Percentiles rank a stretch among this genome's conserved stretches.
Evolutionary conservation across 768 basidiomycete species (phyloP).

Genomic region (Pleurotus tuoliensis): DNA sequence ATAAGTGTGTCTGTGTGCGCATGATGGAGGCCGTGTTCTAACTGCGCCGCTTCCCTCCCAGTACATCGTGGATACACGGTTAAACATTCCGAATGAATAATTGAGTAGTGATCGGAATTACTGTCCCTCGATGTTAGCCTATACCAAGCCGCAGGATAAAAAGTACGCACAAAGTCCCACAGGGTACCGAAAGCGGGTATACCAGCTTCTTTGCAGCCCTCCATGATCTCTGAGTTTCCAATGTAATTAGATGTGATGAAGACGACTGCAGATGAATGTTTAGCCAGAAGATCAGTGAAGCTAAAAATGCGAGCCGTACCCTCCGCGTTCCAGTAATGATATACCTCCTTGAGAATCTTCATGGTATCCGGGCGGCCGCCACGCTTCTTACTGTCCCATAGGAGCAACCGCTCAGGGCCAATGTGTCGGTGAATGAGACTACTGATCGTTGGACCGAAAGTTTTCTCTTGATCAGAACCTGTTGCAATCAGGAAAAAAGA

Average conservation of each 20-base stretch:
- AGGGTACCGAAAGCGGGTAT: conserved; percentile 68
- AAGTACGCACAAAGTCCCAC: conserved; percentile 57
- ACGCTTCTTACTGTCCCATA: conserved; percentile 76
- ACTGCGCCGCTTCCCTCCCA: not conserved
- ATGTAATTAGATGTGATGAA: conserved; percentile 84
- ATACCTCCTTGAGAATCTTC: conserved; percentile 69
- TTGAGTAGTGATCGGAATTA: not conserved
- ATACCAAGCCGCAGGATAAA: conserved; percentile 9
- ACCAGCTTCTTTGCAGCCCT: conserved; percentile 67
- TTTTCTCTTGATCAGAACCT: conserved; percentile 82
- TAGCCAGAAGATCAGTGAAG: conserved; percentile 6
- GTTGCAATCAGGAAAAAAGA: conserved; percentile 9
- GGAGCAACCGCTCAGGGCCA: conserved; percentile 65
- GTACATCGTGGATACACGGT: not conserved
- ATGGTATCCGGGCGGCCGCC: conserved; percentile 73
- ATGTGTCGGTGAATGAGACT: conserved; percentile 69
- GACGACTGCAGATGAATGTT: conserved; percentile 42
- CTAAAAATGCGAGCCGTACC: conserved; percentile 27
- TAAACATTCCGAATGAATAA: not conserved
- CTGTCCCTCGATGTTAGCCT: conserved; percentile 18
- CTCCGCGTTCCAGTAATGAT: conserved; percentile 69
- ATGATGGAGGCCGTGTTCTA: not conserved
- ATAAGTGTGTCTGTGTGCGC: too few relatives aligned
- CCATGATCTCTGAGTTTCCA: conserved; percentile 76
- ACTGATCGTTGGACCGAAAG: conserved; percentile 66